These are phyloP conservation scores for Bryoerythrophyllum caledonicum DNA, from an alignment of 225 moss, liverwort and hornwort species.

Conservation along the genomic window DNA sequence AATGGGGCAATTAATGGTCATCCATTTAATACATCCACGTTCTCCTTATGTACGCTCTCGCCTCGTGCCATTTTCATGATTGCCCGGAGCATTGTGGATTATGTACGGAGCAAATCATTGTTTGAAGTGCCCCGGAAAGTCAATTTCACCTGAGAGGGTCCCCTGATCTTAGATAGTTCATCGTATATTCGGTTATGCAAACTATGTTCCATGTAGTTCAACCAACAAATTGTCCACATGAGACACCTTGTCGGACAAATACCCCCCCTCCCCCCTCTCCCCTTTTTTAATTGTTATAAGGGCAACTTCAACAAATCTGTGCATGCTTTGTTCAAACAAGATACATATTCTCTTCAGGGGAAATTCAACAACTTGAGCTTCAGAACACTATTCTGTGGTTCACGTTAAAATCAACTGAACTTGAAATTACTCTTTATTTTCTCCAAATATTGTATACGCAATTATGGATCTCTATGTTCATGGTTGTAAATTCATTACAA, in stretches of 20 bases:
- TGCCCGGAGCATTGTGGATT: background rate
- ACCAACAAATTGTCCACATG: background rate
- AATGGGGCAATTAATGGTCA: too few relatives aligned
- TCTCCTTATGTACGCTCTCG: too few relatives aligned
- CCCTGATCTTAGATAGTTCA: background rate
- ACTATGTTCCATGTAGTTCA: background rate
- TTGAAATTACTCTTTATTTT: too few relatives aligned
- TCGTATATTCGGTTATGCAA: background rate
- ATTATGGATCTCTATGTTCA: background rate
- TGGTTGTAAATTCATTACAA: background rate
- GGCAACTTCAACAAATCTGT: background rate
- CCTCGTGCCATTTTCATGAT: background rate
- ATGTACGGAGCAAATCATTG: background rate
- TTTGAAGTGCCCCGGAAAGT: background rate
- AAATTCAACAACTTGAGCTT: too few relatives aligned
- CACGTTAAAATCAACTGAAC: background rate
- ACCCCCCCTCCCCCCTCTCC: too few relatives aligned
- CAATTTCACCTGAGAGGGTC: background rate
- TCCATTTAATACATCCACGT: background rate
- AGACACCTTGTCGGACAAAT: background rate
- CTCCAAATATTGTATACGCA: too few relatives aligned
- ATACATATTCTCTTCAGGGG: too few relatives aligned
- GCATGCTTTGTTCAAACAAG: too few relatives aligned
- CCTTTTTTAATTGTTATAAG: too few relatives aligned
- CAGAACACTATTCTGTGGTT: background rate